These are phyloP conservation scores for Penicillium mononematosum DNA, from an alignment of 495 filamentous ascomycete species.

Conservation along the genomic window DNA sequence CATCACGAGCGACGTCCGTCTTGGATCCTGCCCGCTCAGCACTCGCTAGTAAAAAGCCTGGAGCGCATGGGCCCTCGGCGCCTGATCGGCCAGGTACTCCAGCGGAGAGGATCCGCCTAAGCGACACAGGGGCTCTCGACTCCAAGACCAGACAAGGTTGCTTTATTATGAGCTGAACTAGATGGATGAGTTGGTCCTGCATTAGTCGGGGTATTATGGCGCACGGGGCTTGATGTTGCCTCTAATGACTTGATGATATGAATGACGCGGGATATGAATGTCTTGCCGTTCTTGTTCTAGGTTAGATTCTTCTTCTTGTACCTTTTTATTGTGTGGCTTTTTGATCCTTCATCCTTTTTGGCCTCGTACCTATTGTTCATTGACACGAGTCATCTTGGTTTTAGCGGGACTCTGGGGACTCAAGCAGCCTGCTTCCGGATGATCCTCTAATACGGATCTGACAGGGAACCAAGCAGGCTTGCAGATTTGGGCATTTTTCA, in stretches of 20 bases:
- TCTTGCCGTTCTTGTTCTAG: neutral
- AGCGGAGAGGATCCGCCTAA: slow-evolving; percentile 52
- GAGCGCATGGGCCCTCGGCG: slow-evolving; percentile 68
- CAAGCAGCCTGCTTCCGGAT: slow-evolving; percentile 1
- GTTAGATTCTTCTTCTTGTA: neutral
- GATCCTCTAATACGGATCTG: slow-evolving; percentile 7
- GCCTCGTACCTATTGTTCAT: neutral
- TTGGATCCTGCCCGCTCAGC: slow-evolving; percentile 53
- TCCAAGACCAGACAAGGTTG: neutral
- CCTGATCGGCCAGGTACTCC: slow-evolving; percentile 77
- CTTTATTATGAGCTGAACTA: neutral
- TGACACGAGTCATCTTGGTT: slow-evolving; percentile 3
- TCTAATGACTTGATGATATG: slow-evolving; percentile 11
- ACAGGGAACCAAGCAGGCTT: slow-evolving; percentile 3
- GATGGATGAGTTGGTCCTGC: slow-evolving; percentile 8
- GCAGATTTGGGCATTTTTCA: slow-evolving; percentile 2
- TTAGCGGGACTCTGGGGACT: neutral
- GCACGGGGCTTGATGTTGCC: neutral
- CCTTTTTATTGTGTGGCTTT: neutral
- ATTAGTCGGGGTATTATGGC: neutral
- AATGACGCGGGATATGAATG: slow-evolving; percentile 1
- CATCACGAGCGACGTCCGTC: slow-evolving; percentile 62
- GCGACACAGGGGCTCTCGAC: neutral
- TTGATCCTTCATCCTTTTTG: neutral
- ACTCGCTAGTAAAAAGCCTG: slow-evolving; percentile 57